phyloP scores from a whole-genome alignment of 1,284 basidiomycete species.

The Ustilago curta region DNA sequence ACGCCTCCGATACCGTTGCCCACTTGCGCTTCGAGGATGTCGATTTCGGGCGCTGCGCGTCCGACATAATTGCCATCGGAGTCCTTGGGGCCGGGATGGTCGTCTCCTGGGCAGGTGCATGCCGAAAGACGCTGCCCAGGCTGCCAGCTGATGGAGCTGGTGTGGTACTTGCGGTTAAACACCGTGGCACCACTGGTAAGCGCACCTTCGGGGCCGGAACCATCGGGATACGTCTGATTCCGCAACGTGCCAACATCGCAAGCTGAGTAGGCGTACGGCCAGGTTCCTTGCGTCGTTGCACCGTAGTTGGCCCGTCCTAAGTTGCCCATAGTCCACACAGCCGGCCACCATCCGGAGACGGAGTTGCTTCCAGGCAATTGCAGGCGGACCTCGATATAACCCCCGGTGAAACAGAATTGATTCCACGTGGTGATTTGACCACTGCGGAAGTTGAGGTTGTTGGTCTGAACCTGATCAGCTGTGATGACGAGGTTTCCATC shows the following conservation, averaged over 20 bases:
- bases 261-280: conserved; percentile 75
- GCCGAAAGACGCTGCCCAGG: conserved; percentile 79
- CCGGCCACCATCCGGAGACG: conserved; percentile 75
- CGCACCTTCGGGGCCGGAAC: conserved; percentile 70
- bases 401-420: conserved; percentile 94
- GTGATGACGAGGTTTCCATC: conserved; percentile 85
- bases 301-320: conserved; percentile 67
- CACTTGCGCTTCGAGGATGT: conserved; percentile 76
- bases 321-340: conserved; percentile 88
- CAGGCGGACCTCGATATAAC: conserved; percentile 82
- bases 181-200: conserved; percentile 85
- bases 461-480: conserved; percentile 66
- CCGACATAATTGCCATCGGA: conserved; percentile 79
- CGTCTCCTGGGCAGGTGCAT: conserved; percentile 80
- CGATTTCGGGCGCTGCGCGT: conserved; percentile 77
- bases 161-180: conserved; percentile 68
- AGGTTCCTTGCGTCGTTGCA: conserved; percentile 75
- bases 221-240: conserved; percentile 59
- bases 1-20: conserved; percentile 72
- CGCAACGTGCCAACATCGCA: conserved; percentile 61
- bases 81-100: conserved; percentile 82
- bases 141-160: conserved; percentile 71
- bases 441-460: conserved; percentile 77
- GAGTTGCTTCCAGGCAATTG: conserved; percentile 82
- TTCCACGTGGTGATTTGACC: conserved; percentile 77